phyloP scores from a whole-genome alignment of 2,329 filamentous ascomycete species.

The Fusarium veterinarium region DNA sequence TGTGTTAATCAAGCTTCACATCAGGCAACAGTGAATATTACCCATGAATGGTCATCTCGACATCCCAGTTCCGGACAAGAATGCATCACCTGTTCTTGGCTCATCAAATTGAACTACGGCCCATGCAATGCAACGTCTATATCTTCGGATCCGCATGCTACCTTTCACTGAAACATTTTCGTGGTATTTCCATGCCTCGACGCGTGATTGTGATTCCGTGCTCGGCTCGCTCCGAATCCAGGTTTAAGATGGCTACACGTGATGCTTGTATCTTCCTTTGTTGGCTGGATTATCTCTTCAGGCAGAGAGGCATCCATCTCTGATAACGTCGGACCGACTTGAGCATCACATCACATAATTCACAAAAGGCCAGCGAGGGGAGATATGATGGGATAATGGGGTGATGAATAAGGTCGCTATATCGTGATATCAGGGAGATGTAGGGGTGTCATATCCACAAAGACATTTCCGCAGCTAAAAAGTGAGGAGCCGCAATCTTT shows the following conservation, averaged over 20 bases:
- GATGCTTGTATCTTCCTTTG: neutral
- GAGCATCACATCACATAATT: slow-evolving; percentile 1
- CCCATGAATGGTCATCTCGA: neutral
- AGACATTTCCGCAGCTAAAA: neutral
- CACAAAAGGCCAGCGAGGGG: neutral
- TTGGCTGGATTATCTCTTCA: neutral
- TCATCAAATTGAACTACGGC: slow-evolving; percentile 8
- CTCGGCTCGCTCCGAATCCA: neutral
- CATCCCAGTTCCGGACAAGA: slow-evolving; percentile 32
- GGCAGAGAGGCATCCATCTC: slow-evolving; percentile 18
- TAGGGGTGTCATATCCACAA: slow-evolving; percentile 6
- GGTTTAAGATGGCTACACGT: slow-evolving; percentile 2
- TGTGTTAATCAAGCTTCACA: neutral
- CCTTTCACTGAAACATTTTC: neutral
- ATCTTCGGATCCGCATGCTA: slow-evolving; percentile 18
- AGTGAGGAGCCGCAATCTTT: neutral
- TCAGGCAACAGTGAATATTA: neutral
- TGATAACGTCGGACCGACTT: neutral
- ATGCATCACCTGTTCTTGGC: slow-evolving; percentile 15
- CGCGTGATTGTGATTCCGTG: neutral
- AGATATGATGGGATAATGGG: neutral
- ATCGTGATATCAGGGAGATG: slow-evolving; percentile 1
- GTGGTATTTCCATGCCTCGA: neutral
- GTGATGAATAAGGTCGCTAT: slow-evolving; percentile 2
- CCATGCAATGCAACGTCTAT: neutral